Evolutionary conservation across 768 basidiomycete genomes (phyloP).

Genomic region (Coprinopsis sp.): DNA sequence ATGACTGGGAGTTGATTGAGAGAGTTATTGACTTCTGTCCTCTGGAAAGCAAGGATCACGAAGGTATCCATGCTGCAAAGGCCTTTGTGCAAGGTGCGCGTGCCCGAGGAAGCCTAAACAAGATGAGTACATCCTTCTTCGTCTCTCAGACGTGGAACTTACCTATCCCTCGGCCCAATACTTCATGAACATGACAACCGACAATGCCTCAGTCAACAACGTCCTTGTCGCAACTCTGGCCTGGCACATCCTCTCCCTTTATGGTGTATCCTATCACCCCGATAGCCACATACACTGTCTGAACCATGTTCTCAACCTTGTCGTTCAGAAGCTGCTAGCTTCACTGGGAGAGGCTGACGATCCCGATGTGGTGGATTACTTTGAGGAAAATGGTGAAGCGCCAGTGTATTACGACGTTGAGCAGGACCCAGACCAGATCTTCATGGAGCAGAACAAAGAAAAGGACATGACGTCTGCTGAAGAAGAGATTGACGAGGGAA

Average conservation of each 20-base stretch:
- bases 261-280: conserved; percentile 21
- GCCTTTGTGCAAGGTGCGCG: conserved; percentile 22
- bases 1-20: conserved; percentile 30
- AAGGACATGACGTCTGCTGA: not conserved
- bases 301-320: conserved; percentile 31
- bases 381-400: conserved; percentile 20
- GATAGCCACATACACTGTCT: conserved; percentile 32
- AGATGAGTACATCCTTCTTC: conserved; percentile 27
- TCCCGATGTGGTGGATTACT: conserved; percentile 24
- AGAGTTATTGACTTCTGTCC: conserved; percentile 28
- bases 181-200: conserved; percentile 21
- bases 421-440: conserved; percentile 17
- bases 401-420: conserved; percentile 27
- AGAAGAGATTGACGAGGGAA: not conserved
- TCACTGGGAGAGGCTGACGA: conserved; percentile 20
- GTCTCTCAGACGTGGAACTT: not conserved
- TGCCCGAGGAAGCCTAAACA: conserved; percentile 22
- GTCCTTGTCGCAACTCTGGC: conserved; percentile 23
- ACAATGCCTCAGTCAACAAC: conserved; percentile 32
- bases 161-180: conserved; percentile 12
- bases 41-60: conserved; percentile 28
- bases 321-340: conserved; percentile 29
- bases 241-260: conserved; percentile 17
- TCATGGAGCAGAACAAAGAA: not conserved
- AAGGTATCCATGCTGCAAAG: conserved; percentile 26